These are phyloP conservation scores for Ammopiptanthus mongolicus DNA, from an alignment of 306 rosid genomes.

Conservation along the genomic window DNA sequence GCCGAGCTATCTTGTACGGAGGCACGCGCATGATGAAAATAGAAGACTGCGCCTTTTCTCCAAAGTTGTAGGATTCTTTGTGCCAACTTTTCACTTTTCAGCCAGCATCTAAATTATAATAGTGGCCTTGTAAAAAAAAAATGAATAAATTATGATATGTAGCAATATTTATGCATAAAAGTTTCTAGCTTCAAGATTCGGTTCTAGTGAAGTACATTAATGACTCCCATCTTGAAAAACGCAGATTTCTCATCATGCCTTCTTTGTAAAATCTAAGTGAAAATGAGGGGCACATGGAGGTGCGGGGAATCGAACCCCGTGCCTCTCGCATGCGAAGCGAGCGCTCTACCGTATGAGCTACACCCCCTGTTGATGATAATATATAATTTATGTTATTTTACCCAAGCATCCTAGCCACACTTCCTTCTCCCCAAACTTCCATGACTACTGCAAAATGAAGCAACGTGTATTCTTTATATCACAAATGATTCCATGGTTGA, in stretches of 20 bases:
- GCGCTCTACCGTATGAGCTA: slow-evolving; percentile 96
- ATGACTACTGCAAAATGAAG: too few relatives aligned
- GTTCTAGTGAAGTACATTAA: neutral
- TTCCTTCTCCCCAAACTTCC: too few relatives aligned
- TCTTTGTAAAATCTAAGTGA: too few relatives aligned
- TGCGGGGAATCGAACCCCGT: slow-evolving; percentile 99
- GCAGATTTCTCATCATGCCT: too few relatives aligned
- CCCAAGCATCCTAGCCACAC: too few relatives aligned
- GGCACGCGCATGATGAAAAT: neutral
- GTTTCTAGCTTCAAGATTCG: neutral
- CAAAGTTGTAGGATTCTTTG: neutral
- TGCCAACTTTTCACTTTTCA: neutral
- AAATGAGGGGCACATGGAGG: too few relatives aligned
- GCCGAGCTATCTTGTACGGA: neutral
- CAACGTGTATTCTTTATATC: too few relatives aligned
- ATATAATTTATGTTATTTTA: too few relatives aligned
- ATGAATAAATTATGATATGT: too few relatives aligned
- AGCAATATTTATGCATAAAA: neutral
- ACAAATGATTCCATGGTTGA: too few relatives aligned
- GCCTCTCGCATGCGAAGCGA: slow-evolving; percentile 90
- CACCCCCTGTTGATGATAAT: slow-evolving; percentile 33
- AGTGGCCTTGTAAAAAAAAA: too few relatives aligned
- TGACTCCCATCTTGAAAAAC: too few relatives aligned
- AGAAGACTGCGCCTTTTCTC: neutral
- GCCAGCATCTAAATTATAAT: neutral